These are phyloP conservation scores for Salix koriyanagi DNA, from an alignment of 345 rosid genomes.

Conservation along the genomic window DNA sequence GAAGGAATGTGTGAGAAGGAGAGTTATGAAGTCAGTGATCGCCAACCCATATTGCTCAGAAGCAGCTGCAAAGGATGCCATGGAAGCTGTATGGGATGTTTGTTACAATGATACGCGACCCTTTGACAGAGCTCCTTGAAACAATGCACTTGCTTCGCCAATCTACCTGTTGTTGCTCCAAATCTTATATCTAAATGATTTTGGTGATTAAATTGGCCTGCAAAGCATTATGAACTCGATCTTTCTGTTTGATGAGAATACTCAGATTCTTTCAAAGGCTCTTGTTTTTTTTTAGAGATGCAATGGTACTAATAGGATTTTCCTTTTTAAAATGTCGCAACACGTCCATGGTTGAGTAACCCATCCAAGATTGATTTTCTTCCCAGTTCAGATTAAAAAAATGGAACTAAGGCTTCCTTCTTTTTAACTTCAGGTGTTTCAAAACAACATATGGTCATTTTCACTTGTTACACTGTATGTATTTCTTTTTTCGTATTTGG, in stretches of 20 bases:
- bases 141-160: not conserved
- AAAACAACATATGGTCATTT: not conserved
- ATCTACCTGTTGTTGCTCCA: not conserved
- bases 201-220: not conserved
- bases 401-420: not conserved
- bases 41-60: slow-evolving; percentile 78
- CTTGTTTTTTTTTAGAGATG: not conserved
- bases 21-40: slow-evolving; percentile 65
- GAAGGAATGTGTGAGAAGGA: slow-evolving; percentile 91
- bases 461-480: too few species aligned
- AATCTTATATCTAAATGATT: not conserved
- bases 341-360: not conserved
- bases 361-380: not conserved
- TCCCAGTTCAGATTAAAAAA: not conserved
- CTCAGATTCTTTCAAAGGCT: not conserved
- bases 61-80: slow-evolving; percentile 71
- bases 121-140: slow-evolving; percentile 92
- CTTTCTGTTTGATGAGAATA: not conserved
- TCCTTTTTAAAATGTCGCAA: not conserved
- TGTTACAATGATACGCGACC: slow-evolving; percentile 95
- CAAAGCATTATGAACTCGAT: not conserved
- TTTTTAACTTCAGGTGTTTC: not conserved
- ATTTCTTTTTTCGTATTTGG: too few species aligned
- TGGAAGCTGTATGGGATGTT: slow-evolving; percentile 92
- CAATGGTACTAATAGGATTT: not conserved